Percentiles rank a stretch among this genome's conserved stretches.
Conservation (phyloP, 371 early-diverging fungal genomes). For the Circinella umbellata region DNA sequence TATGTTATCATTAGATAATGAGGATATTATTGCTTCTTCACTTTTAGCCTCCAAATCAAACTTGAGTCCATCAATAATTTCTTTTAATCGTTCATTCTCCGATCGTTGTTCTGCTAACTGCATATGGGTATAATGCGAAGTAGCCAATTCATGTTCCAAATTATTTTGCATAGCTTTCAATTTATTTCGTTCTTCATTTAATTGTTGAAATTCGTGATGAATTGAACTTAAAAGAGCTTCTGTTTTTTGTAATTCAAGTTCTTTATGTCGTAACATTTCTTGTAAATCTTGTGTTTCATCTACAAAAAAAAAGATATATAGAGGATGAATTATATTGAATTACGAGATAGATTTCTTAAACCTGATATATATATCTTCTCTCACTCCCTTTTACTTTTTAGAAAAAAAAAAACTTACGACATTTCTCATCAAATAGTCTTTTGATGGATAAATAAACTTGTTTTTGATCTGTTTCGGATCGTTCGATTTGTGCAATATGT, state of each 20-base stretch:
- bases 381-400: too few relatives aligned
- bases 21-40: background rate
- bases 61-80: constrained; percentile 52
- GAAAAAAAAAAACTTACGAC: constrained; percentile 39
- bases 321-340: background rate
- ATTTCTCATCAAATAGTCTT: constrained; percentile 54
- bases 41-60: constrained; percentile 48
- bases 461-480: constrained; percentile 54
- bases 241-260: constrained; percentile 41
- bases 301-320: constrained; percentile 5
- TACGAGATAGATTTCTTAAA: too few relatives aligned
- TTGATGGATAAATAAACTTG: constrained; percentile 54
- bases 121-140: constrained; percentile 47
- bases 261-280: constrained; percentile 48
- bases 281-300: constrained; percentile 57
- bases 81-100: constrained; percentile 54
- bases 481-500: constrained; percentile 50
- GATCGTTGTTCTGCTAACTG: constrained; percentile 54
- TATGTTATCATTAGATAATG: too few relatives aligned
- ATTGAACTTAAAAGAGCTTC: constrained; percentile 39
- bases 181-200: constrained; percentile 48
- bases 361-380: too few relatives aligned
- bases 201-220: constrained; percentile 38
- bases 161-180: constrained; percentile 39
- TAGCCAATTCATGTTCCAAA: constrained; percentile 46